Evolutionary conservation across 352 stramenopile genomes (phyloP), one percentile per base, ranked within the genome.

Genomic region (Phytophthora uliginosa): DNA sequence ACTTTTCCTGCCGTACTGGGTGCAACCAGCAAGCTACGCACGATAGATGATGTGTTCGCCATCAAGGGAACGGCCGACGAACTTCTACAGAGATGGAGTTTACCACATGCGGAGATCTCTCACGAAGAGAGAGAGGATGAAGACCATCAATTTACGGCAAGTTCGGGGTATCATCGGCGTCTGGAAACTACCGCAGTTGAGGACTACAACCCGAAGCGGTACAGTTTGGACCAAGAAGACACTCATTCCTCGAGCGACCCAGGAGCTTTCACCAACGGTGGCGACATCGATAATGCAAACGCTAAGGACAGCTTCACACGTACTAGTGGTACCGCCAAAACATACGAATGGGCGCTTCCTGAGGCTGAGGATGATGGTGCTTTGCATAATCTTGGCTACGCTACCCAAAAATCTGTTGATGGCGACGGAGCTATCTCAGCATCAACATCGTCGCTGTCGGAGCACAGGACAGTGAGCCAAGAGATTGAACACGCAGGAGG

Each of bases 401-500:
- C 7, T 28, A n/a, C 24, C 24, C 62, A 3, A 34, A 66, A 64
- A 66, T 50, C 42, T 52, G 26, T 20, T 34, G 58, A 59, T 26
- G 63, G 24, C 33, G 47, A 66, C n/a, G 34, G 52, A 7, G 45
- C 45, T 28, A 65, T 61, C 12, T 61, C 52, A 40, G 48, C 20
- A 3, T 64, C 64, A 47, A 70, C 57, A 3, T 66, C 63, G 7
- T 69, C 66, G 12, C 13, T 71, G 20, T 70, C 62, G n/a, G 60
- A 71, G 34, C 31, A 54, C 26, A 84, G 73, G 38, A 48, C 40
- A 22, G 50, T 76, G 26, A 70, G 72, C 17, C 66, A 81, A 36
- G 78, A 93, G 63, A 68, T 93, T n/a, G 57, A 81, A 7, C 84
- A 92, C 57, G 69, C 79, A 6, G 79, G 82, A 36, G 85, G 84